Percentiles rank a stretch among this genome's conserved stretches.
Evolutionary conservation across 306 rosid species (phyloP).

Genomic region (Prunus salicina): DNA sequence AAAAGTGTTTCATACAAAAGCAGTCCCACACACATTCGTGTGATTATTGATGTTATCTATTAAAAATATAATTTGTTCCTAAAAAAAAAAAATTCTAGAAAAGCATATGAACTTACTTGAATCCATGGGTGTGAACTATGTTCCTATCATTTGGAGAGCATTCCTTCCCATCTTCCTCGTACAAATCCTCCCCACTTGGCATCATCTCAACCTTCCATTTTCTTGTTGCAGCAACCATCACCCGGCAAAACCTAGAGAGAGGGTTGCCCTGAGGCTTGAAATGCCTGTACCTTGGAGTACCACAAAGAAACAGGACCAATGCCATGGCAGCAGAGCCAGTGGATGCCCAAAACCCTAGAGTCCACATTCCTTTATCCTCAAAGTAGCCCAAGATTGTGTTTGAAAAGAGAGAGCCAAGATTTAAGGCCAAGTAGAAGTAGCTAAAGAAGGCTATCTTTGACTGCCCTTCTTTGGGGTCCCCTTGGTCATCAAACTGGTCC

Average conservation of each 20-base stretch:
- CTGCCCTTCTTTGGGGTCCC: conserved; percentile 49
- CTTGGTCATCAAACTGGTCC: conserved; percentile 74
- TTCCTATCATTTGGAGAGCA: conserved; percentile 39
- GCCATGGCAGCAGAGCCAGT: conserved; percentile 62
- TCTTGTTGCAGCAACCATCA: conserved; percentile 51
- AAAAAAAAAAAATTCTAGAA: no score
- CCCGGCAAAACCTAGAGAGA: conserved; percentile 60
- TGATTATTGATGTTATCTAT: neutral
- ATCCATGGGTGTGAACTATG: conserved; percentile 63
- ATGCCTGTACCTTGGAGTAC: conserved; percentile 64
- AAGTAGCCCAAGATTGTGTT: conserved; percentile 74
- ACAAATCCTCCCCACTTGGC: conserved; percentile 33
- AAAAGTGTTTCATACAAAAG: neutral
- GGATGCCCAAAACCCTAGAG: conserved; percentile 80
- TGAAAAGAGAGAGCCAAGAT: conserved; percentile 77
- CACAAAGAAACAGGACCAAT: conserved; percentile 64
- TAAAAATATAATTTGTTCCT: neutral
- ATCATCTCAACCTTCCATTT: conserved; percentile 55
- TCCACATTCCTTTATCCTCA: conserved; percentile 74
- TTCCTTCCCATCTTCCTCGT: conserved; percentile 35
- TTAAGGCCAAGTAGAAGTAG: conserved; percentile 78
- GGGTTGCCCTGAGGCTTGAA: conserved; percentile 70
- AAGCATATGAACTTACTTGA: conserved; percentile 42
- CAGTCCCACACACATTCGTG: neutral
- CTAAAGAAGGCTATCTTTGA: conserved; percentile 73